Conservation (phyloP, 1,139 yeast species). For the Nakaseomyces delphensis region DNA sequence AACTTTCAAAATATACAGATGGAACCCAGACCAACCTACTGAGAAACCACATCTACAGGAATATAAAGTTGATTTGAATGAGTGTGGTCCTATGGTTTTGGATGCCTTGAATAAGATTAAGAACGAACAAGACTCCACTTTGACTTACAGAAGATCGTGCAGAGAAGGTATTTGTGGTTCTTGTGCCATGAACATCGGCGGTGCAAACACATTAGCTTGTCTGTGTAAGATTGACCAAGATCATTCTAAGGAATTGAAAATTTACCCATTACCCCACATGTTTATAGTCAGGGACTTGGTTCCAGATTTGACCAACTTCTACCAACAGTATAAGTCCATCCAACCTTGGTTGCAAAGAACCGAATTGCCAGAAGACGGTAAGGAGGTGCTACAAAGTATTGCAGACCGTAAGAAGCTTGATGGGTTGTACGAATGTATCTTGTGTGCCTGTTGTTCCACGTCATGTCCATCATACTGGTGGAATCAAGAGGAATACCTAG, state of each 20-base stretch:
- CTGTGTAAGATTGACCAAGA: constrained; percentile 87
- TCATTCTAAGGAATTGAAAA: constrained; percentile 64
- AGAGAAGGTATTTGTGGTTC: constrained; percentile 99
- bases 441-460: constrained; percentile 98
- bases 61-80: constrained; percentile 75
- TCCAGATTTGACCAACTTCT: constrained; percentile 94
- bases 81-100: constrained; percentile 96
- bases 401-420: constrained; percentile 95
- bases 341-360: constrained; percentile 94
- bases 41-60: constrained; percentile 81
- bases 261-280: constrained; percentile 98
- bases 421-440: constrained; percentile 93
- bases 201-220: constrained; percentile 94
- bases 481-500: constrained; percentile 98
- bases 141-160: constrained; percentile 96
- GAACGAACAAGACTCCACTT: constrained; percentile 91
- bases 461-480: constrained; percentile 99
- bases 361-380: constrained; percentile 75
- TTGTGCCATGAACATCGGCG: constrained; percentile 99
- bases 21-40: constrained; percentile 97
- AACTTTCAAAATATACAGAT: constrained; percentile 87
- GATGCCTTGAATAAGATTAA: constrained; percentile 92
- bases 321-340: constrained; percentile 96
- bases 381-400: constrained; percentile 83
- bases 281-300: constrained; percentile 94